phyloP scores from a whole-genome alignment of 345 rosid species.

The Streptanthus diversifolius region DNA sequence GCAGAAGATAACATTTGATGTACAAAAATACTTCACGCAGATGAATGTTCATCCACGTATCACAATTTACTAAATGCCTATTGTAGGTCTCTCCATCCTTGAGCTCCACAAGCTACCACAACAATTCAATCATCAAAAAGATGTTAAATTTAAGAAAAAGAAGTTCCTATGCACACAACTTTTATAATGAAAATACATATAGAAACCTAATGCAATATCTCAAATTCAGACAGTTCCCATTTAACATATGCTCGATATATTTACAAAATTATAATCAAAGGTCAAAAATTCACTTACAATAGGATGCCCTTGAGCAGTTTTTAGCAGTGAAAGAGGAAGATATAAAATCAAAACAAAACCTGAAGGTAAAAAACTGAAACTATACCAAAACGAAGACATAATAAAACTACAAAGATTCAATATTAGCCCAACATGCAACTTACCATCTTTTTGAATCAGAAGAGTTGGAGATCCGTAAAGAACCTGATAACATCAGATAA shows the following conservation, averaged over 20 bases:
- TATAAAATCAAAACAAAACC: background rate
- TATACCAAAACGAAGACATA: background rate
- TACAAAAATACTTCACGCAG: constrained; percentile 96
- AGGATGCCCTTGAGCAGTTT: constrained; percentile 35
- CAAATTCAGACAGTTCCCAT: background rate
- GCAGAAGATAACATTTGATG: constrained; percentile 59
- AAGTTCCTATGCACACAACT: background rate
- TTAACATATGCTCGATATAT: background rate
- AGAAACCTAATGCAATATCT: background rate
- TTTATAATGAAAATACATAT: background rate
- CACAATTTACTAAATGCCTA: constrained; percentile 93
- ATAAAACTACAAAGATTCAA: background rate
- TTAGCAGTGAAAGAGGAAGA: constrained; percentile 31
- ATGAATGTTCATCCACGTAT: constrained; percentile 96
- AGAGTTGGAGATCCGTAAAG: background rate
- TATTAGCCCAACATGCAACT: background rate
- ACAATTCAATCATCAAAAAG: constrained; percentile 7
- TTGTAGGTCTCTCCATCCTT: constrained; percentile 95
- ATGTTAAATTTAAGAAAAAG: background rate
- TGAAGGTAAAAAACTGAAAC: background rate
- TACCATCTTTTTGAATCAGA: constrained; percentile 24
- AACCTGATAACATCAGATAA: constrained; percentile 6
- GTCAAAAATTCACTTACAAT: constrained; percentile 7
- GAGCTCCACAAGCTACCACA: constrained; percentile 76
- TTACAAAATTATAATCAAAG: background rate